These are phyloP conservation scores for Phialemoniopsis sp. DNA, from an alignment of 2,329 filamentous ascomycete species.

Conservation along the genomic window DNA sequence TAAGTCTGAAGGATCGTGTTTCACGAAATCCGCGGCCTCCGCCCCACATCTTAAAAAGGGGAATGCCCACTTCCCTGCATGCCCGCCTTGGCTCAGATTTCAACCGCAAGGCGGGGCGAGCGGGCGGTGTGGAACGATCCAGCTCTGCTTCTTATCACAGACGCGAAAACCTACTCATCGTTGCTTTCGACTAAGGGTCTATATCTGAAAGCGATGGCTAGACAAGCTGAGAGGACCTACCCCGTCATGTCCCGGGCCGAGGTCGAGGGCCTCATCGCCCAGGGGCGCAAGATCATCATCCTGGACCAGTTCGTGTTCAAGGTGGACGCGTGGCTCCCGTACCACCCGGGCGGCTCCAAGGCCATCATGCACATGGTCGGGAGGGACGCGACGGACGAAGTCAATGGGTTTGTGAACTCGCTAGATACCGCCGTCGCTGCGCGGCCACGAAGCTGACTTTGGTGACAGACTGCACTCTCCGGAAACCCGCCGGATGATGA, in stretches of 20 bases:
- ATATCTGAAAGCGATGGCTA: background rate
- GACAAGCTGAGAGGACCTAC: conserved; percentile 14
- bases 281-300: conserved; percentile 75
- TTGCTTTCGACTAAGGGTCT: too few relatives aligned
- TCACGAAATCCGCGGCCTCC: too few relatives aligned
- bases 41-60: too few relatives aligned
- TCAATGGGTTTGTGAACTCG: conserved; percentile 81
- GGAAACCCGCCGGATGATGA: conserved; percentile 73
- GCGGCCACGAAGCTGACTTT: too few relatives aligned
- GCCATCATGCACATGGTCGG: conserved; percentile 90
- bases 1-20: too few relatives aligned
- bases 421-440: too few relatives aligned
- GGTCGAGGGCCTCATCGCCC: conserved; percentile 77
- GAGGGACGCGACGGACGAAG: conserved; percentile 87
- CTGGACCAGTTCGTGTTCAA: conserved; percentile 77
- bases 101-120: too few relatives aligned
- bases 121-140: too few relatives aligned
- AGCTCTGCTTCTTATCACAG: too few relatives aligned
- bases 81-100: too few relatives aligned
- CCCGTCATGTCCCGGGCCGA: conserved; percentile 41
- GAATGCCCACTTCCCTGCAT: too few relatives aligned
- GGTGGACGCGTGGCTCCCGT: conserved; percentile 80
- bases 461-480: conserved; percentile 71
- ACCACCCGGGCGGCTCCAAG: conserved; percentile 87
- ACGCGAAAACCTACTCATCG: too few relatives aligned